phyloP scores from a whole-genome alignment of 768 basidiomycete genomes.

The Lactarius quietus region DNA sequence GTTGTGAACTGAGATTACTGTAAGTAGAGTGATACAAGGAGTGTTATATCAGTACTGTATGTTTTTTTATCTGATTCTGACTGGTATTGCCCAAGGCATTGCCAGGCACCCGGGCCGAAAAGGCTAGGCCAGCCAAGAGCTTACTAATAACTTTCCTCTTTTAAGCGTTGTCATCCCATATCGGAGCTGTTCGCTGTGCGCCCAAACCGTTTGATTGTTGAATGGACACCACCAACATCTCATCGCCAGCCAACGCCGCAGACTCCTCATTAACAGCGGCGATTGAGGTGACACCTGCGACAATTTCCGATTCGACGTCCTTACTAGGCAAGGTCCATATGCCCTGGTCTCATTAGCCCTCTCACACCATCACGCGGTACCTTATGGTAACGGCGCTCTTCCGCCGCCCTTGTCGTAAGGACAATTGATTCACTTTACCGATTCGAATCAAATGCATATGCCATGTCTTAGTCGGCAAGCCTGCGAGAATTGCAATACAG shows the following conservation, averaged over 20 bases:
- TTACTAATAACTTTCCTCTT: no score
- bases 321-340: neutral
- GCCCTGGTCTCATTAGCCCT: neutral
- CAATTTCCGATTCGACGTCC: neutral
- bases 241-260: neutral
- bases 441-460: neutral
- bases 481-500: slow-evolving; percentile 6
- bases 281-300: neutral
- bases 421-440: neutral
- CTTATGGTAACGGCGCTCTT: neutral
- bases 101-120: neutral
- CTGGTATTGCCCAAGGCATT: no score
- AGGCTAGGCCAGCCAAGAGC: no score
- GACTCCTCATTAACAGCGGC: neutral
- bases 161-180: neutral
- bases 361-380: neutral
- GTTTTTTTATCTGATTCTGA: neutral
- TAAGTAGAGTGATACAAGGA: no score
- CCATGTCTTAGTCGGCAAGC: neutral
- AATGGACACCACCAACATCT: neutral
- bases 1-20: neutral
- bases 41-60: no score
- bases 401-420: neutral
- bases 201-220: neutral
- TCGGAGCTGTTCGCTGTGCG: neutral